A percentile compares a stretch with the other conserved stretches of the same genome.
These are phyloP conservation scores for Penicillium sp. DNA, from an alignment of 2,329 filamentous ascomycete genomes.

Conservation along the genomic window DNA sequence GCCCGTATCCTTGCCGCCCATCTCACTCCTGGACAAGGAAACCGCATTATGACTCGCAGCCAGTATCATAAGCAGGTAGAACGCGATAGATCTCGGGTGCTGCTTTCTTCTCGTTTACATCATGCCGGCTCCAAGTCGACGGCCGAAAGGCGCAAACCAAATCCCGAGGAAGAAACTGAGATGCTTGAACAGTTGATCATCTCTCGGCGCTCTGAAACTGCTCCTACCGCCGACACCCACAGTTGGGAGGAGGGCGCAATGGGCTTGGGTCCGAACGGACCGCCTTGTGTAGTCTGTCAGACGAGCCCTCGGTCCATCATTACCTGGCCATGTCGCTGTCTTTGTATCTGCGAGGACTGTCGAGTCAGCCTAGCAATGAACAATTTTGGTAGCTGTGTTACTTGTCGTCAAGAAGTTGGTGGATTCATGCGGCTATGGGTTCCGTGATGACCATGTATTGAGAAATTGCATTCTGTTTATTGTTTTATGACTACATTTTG, in stretches of 20 bases:
- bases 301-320: slow-evolving; percentile 81
- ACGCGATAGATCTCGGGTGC: slow-evolving; percentile 67
- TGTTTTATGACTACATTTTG: background rate
- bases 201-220: slow-evolving; percentile 45
- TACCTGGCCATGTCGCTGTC: slow-evolving; percentile 93
- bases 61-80: slow-evolving; percentile 69
- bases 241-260: slow-evolving; percentile 71
- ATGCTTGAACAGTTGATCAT: slow-evolving; percentile 62
- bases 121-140: slow-evolving; percentile 8
- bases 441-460: slow-evolving; percentile 50
- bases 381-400: slow-evolving; percentile 95
- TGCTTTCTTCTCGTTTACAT: slow-evolving; percentile 51
- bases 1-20: slow-evolving; percentile 80
- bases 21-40: slow-evolving; percentile 56
- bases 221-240: slow-evolving; percentile 13
- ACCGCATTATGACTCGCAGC: slow-evolving; percentile 74
- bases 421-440: slow-evolving; percentile 93
- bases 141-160: slow-evolving; percentile 34
- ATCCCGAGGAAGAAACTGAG: slow-evolving; percentile 56
- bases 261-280: slow-evolving; percentile 71
- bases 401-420: slow-evolving; percentile 81
- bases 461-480: background rate
- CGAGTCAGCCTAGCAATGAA: slow-evolving; percentile 91
- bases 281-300: slow-evolving; percentile 93
- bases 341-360: slow-evolving; percentile 94